Percentiles rank a stretch among this genome's conserved stretches.
phyloP scores from a whole-genome alignment of 257 asterid genomes.

The Salvia hispanica region DNA sequence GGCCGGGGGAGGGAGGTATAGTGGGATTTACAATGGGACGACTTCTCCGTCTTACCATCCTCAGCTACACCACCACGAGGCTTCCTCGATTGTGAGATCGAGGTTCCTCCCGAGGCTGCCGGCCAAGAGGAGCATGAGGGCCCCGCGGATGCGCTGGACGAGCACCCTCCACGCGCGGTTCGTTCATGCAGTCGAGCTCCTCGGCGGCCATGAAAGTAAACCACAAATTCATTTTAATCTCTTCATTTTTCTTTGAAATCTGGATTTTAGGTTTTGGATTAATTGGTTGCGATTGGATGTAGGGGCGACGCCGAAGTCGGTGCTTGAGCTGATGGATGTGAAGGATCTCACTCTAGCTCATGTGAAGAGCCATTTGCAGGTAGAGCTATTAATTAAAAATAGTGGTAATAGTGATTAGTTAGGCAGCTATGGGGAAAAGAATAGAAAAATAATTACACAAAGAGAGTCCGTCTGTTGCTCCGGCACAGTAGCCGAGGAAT shows the following conservation, averaged over 20 bases:
- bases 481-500: conserved; percentile 81
- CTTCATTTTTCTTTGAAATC: too few species aligned
- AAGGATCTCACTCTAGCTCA: conserved; percentile 97
- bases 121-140: conserved; percentile 73
- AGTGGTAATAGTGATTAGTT: not conserved
- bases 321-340: conserved; percentile 96
- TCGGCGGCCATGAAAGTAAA: conserved; percentile 96
- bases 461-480: conserved; percentile 52
- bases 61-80: conserved; percentile 36
- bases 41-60: conserved; percentile 30
- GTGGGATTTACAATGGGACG: not conserved
- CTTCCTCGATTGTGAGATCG: conserved; percentile 53
- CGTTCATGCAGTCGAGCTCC: conserved; percentile 94
- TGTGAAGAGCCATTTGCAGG: conserved; percentile 98
- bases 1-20: conserved; percentile 29
- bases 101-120: conserved; percentile 63
- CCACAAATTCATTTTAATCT: not conserved
- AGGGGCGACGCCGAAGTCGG: conserved; percentile 98
- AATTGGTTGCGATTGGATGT: not conserved
- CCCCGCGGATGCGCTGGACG: conserved; percentile 96
- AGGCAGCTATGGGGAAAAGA: not conserved
- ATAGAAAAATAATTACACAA: too few species aligned
- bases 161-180: conserved; percentile 84
- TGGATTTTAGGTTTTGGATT: too few species aligned
- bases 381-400: conserved; percentile 33